A percentile compares a stretch with the other conserved stretches of the same genome.
These are phyloP conservation scores for Perkinsus olseni DNA, from an alignment of 169 alveolate genomes.

Conservation along the genomic window DNA sequence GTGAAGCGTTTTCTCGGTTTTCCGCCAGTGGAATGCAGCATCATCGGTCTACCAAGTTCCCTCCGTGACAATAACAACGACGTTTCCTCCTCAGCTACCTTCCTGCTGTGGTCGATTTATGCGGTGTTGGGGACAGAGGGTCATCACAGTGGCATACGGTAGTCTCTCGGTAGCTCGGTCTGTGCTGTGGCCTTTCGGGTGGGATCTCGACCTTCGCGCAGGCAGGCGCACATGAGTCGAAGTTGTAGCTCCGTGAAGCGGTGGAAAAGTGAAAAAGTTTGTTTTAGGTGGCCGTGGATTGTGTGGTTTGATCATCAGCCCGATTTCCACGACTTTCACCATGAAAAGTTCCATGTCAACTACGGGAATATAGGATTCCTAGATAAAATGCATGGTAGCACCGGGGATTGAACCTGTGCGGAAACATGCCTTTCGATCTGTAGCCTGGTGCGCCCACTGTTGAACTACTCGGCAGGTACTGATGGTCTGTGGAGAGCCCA, in stretches of 20 bases:
- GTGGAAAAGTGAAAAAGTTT: neutral
- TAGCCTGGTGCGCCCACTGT: too few species aligned
- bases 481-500: neutral
- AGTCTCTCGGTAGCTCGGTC: neutral
- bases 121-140: slow-evolving; percentile 11
- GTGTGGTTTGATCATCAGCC: slow-evolving; percentile 10
- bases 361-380: slow-evolving; percentile 8
- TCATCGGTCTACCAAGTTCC: too few species aligned
- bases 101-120: neutral
- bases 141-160: slow-evolving; percentile 10
- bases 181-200: too few species aligned
- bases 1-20: too few species aligned
- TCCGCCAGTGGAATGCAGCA: too few species aligned
- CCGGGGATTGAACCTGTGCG: neutral
- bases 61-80: too few species aligned
- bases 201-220: too few species aligned
- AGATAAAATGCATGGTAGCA: slow-evolving; percentile 3
- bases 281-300: slow-evolving; percentile 10
- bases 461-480: too few species aligned
- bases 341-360: neutral
- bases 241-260: neutral
- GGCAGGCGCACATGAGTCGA: too few species aligned
- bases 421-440: neutral
- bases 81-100: neutral
- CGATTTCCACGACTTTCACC: slow-evolving; percentile 9